phyloP scores from a whole-genome alignment of 345 rosid species.

The Murraya koenigii region DNA sequence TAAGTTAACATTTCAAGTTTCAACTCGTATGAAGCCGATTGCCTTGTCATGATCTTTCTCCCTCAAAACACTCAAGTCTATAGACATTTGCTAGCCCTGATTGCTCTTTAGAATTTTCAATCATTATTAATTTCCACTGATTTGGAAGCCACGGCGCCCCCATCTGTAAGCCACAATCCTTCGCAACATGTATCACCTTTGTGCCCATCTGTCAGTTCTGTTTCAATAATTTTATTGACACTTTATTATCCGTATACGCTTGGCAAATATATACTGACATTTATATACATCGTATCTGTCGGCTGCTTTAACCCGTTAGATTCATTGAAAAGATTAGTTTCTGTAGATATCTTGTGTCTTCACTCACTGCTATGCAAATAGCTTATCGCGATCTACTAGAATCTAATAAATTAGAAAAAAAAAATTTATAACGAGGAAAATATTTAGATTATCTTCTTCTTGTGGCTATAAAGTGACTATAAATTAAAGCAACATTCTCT shows the following conservation, averaged over 20 bases:
- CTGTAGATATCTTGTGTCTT: slow-evolving; percentile 10
- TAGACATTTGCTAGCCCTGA: too few relatives aligned
- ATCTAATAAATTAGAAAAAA: not conserved
- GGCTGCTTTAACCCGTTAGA: not conserved
- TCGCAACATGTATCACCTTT: not conserved
- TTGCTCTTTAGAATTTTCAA: not conserved
- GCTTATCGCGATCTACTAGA: slow-evolving; percentile 19
- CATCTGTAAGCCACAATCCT: slow-evolving; percentile 11
- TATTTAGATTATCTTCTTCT: not conserved
- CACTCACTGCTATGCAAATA: not conserved
- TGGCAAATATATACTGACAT: too few relatives aligned
- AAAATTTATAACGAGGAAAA: too few relatives aligned
- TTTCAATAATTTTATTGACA: not conserved
- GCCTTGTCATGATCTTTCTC: too few relatives aligned
- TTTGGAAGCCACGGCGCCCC: not conserved
- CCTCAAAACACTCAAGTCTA: too few relatives aligned
- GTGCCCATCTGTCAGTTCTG: not conserved
- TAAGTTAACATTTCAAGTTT: too few relatives aligned
- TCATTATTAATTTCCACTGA: not conserved
- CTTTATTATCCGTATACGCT: not conserved
- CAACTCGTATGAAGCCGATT: too few relatives aligned
- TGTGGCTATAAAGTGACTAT: slow-evolving; percentile 18
- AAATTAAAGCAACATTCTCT: slow-evolving; percentile 15
- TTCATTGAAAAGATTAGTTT: not conserved
- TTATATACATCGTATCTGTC: not conserved